Evolutionary conservation across 805 yeast genomes (phyloP), one percentile per base, ranked within the genome.

Genomic region (Candida koratica): DNA sequence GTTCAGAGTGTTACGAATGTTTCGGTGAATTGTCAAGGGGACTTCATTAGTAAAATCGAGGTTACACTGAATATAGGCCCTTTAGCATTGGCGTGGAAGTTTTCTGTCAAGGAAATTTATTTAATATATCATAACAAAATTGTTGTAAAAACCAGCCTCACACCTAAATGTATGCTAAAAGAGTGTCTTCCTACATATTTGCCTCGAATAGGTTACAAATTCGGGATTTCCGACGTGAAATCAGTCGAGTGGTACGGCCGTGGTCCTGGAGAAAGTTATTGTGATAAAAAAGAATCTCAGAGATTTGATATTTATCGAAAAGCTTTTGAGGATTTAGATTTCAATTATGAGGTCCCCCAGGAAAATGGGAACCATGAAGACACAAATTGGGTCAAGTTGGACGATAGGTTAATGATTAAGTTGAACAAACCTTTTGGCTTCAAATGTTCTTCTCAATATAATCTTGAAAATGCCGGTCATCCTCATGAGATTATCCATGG

Each of bases 201-300:
- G n/a, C 65, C 67, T 8, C 47, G 66, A 13, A 40, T 61, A n/a
- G 66, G 66, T 6, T 49, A 55, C 34, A 62, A 60, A 33, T 53
- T 57, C 30, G 20, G 25, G 5, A 24, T 44, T 14, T 29, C 26
- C 27, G 38, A 38, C 3, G 37, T 39, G 2, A 46, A 47, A 5
- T 23, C 24, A 3, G 57, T 48, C 2, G 33, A 28, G 16, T 61
- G 65, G 65, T 51, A 51, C 25, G 67, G 67, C 4, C 37, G 56
- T 10, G 63, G 63, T 6, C 63, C 62, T 4, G 60, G 53, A 3
- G 66, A 61, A 39, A 45, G 58, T 16, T 61, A 61, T 41, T 39
- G 53, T 11, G 67, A 61, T 38, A 53, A 56, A 34, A 45, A 48
- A 23, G 47, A 43, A n/a, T 57, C 53, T 10, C 53, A 48, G 17